Evolutionary conservation across 352 stramenopile species (phyloP).

Genomic region (Phytophthora pisi): DNA sequence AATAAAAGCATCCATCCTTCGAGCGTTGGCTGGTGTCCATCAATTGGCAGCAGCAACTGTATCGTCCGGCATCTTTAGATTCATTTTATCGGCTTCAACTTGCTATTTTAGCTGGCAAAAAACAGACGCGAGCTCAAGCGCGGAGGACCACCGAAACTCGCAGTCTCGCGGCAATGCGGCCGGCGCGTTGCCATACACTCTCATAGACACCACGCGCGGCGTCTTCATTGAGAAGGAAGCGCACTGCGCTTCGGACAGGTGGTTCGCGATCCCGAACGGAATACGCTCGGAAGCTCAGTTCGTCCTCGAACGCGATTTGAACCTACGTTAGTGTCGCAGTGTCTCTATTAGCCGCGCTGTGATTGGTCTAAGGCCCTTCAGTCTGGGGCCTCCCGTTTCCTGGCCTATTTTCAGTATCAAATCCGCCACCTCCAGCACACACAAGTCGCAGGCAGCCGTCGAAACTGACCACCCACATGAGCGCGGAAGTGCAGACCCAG

Average conservation of each 20-base stretch:
- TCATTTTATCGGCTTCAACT: background rate
- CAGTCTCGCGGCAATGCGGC: background rate
- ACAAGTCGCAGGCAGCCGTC: background rate
- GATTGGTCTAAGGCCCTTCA: background rate
- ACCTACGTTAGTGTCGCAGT: background rate
- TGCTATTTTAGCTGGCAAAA: background rate
- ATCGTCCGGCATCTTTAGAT: slow-evolving; percentile 15
- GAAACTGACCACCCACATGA: slow-evolving; percentile 13
- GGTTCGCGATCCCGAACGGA: too few relatives aligned
- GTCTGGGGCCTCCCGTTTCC: background rate
- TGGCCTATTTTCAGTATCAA: background rate
- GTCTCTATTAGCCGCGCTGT: background rate
- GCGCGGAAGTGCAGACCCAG: slow-evolving; percentile 6
- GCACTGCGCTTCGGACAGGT: too few relatives aligned
- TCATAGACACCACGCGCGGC: background rate
- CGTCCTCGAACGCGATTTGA: background rate
- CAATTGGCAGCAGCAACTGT: slow-evolving; percentile 2
- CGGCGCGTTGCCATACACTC: background rate
- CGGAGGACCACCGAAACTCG: background rate
- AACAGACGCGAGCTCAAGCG: background rate
- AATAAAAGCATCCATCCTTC: background rate
- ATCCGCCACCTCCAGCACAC: slow-evolving; percentile 5
- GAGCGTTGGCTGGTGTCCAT: slow-evolving; percentile 7
- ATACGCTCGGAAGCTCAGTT: background rate
- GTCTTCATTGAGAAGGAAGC: too few relatives aligned